Conservation (phyloP, 2,329 filamentous ascomycete species). For the Cryphonectria parasitica region DNA sequence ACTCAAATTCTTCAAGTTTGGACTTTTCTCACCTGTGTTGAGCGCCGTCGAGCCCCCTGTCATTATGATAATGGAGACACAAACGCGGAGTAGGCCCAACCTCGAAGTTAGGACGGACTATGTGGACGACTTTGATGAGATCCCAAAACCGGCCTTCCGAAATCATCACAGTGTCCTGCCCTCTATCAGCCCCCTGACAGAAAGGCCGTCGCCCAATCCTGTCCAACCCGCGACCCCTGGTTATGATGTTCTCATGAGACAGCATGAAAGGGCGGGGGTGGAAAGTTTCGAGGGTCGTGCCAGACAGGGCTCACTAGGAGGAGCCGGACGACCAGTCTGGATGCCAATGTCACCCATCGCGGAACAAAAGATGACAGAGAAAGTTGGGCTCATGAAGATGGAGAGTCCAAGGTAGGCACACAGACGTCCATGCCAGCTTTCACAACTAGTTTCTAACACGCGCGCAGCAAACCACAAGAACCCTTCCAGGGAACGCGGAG, state of each 20-base stretch:
- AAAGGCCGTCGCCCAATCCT: slow-evolving; percentile 40
- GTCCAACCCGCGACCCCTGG: slow-evolving; percentile 38
- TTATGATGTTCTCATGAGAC: slow-evolving; percentile 41
- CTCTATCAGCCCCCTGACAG: slow-evolving; percentile 39
- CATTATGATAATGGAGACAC: slow-evolving; percentile 37
- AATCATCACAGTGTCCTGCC: slow-evolving; percentile 34
- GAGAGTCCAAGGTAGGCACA: slow-evolving; percentile 30
- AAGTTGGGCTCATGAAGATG: slow-evolving; percentile 36
- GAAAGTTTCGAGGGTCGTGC: slow-evolving; percentile 39
- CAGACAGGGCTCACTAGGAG: slow-evolving; percentile 11
- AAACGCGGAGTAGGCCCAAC: slow-evolving; percentile 37
- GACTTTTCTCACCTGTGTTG: not conserved
- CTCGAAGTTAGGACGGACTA: slow-evolving; percentile 41
- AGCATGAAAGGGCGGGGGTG: slow-evolving; percentile 42
- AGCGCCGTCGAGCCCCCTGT: not conserved
- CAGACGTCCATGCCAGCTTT: not conserved
- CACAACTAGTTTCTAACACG: slow-evolving; percentile 28
- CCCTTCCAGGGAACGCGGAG: slow-evolving; percentile 27
- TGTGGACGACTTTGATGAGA: slow-evolving; percentile 31
- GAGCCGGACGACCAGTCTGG: slow-evolving; percentile 30
- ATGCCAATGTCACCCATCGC: slow-evolving; percentile 36
- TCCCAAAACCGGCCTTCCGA: slow-evolving; percentile 33
- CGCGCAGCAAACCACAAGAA: slow-evolving; percentile 29
- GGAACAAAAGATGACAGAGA: slow-evolving; percentile 35
- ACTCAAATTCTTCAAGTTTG: not conserved